Evolutionary conservation across 495 filamentous ascomycete species (phyloP), one percentile per base, ranked within the genome.

Genomic region (Friedmanniomyces simplex): DNA sequence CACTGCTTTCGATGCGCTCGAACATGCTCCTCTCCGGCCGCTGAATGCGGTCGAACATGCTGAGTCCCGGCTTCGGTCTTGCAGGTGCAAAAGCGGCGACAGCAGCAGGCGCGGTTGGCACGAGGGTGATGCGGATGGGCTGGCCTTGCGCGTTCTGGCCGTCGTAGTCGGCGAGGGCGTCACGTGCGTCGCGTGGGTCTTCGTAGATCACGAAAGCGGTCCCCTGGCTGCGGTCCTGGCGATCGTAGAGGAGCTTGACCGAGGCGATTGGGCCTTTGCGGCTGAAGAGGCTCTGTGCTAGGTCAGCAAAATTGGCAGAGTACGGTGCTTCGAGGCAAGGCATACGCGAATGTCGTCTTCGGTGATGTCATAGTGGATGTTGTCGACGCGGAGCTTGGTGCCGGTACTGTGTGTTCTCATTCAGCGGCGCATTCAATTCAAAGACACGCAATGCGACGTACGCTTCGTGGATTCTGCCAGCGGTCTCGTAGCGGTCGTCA

Each of bases 311-410:
- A 16, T 20, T 26, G 25, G 7, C 28, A 13, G 24, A 41, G 36
- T 46, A 37, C 12, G 21, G 37, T 34, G 2, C n/a, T 14, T 22
- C 1, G 28, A 49, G 36, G 24, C 10, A 18, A 14, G 42, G 58
- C 55, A 28, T 60, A 66, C 91, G 66, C 88, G 78, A 50, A 96
- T 79, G 66, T 96, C 91, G 28, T 81, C 82, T 69, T 91, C 85
- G 24, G 86, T 89, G 54, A 96, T 79, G 42, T 96, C 91, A 72
- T 95, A 96, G 71, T 96, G 91, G 49, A 96, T 72, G 68, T 96
- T 96, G 59, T 95, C 89, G 48, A 96, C 84, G 53, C 84, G 85
- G 60, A 96, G 71, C 70, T 88, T 91, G 50, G 84, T 77, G 64
- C 86, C 81, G 37, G 74, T 55, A 14, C 50, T 57, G 32, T n/a